phyloP scores from a whole-genome alignment of 2,329 filamentous ascomycete species.

The Cytospora piceicola region DNA sequence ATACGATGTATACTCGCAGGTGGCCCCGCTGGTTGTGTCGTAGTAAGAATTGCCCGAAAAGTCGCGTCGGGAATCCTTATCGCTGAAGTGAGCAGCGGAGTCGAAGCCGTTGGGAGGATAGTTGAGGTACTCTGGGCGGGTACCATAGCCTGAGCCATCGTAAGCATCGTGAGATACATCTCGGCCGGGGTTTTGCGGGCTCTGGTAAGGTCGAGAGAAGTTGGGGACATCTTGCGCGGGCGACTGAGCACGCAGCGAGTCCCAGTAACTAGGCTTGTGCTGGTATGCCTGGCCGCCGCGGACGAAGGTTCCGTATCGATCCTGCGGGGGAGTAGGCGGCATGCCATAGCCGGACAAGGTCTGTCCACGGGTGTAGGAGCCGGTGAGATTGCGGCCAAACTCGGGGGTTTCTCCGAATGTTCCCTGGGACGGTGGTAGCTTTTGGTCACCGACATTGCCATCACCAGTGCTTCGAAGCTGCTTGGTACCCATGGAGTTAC shows the following conservation, averaged over 20 bases:
- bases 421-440: background rate
- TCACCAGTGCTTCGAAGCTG: background rate
- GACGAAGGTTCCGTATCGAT: background rate
- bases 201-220: conserved; percentile 5
- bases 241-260: background rate
- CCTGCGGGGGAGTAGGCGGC: conserved; percentile 15
- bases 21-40: background rate
- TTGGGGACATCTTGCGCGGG: conserved; percentile 6
- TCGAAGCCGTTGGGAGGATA: conserved; percentile 5
- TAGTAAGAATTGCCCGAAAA: conserved; percentile 21
- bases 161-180: background rate
- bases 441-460: background rate
- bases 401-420: background rate
- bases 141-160: background rate
- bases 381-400: background rate
- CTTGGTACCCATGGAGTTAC: background rate
- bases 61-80: conserved; percentile 19
- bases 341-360: conserved; percentile 1
- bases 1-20: background rate
- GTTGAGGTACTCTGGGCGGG: background rate
- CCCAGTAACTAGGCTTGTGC: background rate
- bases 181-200: background rate
- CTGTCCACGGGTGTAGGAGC: background rate
- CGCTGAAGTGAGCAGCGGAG: conserved; percentile 24
- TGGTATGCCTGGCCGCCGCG: background rate